Base-by-base conservation (phyloP, 495 filamentous ascomycete species). In the Niebla homalea region DNA sequence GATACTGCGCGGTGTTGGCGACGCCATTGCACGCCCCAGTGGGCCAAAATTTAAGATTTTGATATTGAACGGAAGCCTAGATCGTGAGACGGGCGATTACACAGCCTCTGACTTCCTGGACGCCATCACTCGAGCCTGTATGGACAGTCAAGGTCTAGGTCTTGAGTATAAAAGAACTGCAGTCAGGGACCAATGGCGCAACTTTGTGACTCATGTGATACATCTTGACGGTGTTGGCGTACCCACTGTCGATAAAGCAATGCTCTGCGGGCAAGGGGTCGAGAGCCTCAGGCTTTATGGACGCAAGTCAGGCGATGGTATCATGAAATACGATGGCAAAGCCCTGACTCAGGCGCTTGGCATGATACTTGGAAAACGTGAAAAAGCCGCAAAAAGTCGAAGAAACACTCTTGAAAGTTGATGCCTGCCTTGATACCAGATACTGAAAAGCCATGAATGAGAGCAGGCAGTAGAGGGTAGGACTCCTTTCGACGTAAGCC, bases 81-180 rank as follows among this genome's bases (percentile, higher is more conserved):
- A 97, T 57, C 76, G 90, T 2, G 90, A 97, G 66, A 95, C 90
- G 2, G 86, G 85, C 0, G 71, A 79, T 10, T 88, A 85, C 60
- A 74, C 76, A 1, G 90, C 85, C 0, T 67, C 64, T 2, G 87
- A 90, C 49, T 97, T 96, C 53, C 73, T 94, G 1, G 71, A 70
- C 20, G 88, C 90, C 0, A 81, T 97, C 48, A 81, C 76, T 2
- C 66, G 78, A 15, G 88, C 87, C 20, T 63, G 67, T 25, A 58
- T 72, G 56, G 68, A 73, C 56, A 71, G 68, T 44, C 64, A 73
- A 19, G 70, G 66, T 23, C 55, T 61, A 12, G 25, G 5, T 11
- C 38, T 41, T 22, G 3, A 16, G 14, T 19, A n/a, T 2, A 12
- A 22, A 15, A 25, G 44, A 16, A 36, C 26, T 14, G 49, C 59